These are phyloP conservation scores for Aspergillus ruber DNA, from an alignment of 2,329 filamentous ascomycete species.

Conservation along the genomic window DNA sequence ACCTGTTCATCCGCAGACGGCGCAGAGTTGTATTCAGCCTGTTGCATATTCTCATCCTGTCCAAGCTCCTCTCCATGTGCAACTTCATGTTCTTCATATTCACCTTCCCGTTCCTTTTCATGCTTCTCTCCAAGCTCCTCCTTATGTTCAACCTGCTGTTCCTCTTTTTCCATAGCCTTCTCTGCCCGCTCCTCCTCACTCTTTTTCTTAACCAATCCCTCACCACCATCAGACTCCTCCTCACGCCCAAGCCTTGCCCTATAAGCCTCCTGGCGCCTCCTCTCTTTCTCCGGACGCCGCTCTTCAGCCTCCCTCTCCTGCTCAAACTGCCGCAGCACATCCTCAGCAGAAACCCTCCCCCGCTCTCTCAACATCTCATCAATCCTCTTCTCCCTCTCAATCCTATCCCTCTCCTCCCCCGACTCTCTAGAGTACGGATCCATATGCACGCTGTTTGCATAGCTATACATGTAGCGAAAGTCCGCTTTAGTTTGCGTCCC, in stretches of 20 bases:
- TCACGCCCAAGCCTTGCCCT: constrained; percentile 7
- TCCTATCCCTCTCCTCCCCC: constrained; percentile 11
- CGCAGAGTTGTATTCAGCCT: not conserved
- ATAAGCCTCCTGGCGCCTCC: constrained; percentile 9
- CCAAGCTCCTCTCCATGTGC: constrained; percentile 1
- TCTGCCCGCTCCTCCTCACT: no score
- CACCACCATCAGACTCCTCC: constrained; percentile 1
- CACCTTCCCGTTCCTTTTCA: constrained; percentile 4
- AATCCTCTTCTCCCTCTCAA: constrained; percentile 3
- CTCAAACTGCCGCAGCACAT: constrained; percentile 4
- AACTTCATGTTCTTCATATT: constrained; percentile 8
- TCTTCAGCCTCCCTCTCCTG: constrained; percentile 4
- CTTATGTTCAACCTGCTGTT: constrained; percentile 2
- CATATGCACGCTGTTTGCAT: constrained; percentile 25
- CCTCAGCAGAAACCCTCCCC: not conserved
- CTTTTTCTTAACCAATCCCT: no score
- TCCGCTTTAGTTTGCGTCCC: not conserved
- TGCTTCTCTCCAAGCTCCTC: constrained; percentile 2
- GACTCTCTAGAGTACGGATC: constrained; percentile 18
- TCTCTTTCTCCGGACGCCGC: constrained; percentile 4
- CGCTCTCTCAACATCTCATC: constrained; percentile 1
- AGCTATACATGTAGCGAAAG: constrained; percentile 23
- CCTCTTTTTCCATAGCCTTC: not conserved
- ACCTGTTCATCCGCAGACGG: not conserved
- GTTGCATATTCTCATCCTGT: not conserved